phyloP scores from a whole-genome alignment of 495 filamentous ascomycete genomes.

The Penicillium lagena region DNA sequence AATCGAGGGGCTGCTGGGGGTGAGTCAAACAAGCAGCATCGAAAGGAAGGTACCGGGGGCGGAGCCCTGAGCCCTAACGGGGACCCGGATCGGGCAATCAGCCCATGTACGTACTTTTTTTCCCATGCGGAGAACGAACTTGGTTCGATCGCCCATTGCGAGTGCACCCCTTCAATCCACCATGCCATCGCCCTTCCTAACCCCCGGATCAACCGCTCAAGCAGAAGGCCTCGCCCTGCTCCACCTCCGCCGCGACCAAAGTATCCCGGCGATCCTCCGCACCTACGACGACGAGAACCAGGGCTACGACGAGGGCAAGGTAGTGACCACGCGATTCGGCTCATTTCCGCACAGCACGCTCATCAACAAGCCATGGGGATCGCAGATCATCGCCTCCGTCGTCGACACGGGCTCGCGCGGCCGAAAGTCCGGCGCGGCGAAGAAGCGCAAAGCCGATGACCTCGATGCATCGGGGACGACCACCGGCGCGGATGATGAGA shows the following conservation, averaged over 20 bases:
- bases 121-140: conserved; percentile 8
- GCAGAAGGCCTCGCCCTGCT: conserved; percentile 64
- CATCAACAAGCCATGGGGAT: conserved; percentile 77
- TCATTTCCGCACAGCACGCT: conserved; percentile 91
- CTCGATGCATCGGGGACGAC: conserved; percentile 23
- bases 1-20: conserved; percentile 17
- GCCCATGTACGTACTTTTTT: conserved; percentile 8
- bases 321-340: conserved; percentile 90
- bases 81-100: conserved; percentile 11
- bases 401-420: conserved; percentile 84
- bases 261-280: conserved; percentile 66
- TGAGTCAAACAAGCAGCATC: background rate
- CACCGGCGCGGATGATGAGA: conserved; percentile 17
- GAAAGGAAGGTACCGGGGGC: conserved; percentile 11
- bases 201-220: conserved; percentile 50
- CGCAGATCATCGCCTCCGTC: conserved; percentile 80
- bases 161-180: conserved; percentile 1
- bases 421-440: conserved; percentile 29
- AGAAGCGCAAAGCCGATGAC: conserved; percentile 51
- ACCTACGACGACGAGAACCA: conserved; percentile 51
- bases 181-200: conserved; percentile 65
- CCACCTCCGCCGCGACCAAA: conserved; percentile 76
- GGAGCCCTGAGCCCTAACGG: conserved; percentile 33
- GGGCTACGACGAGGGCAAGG: conserved; percentile 73
- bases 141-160: background rate